These are phyloP conservation scores for Vigna trinervia DNA, from an alignment of 306 rosid species.

Conservation along the genomic window DNA sequence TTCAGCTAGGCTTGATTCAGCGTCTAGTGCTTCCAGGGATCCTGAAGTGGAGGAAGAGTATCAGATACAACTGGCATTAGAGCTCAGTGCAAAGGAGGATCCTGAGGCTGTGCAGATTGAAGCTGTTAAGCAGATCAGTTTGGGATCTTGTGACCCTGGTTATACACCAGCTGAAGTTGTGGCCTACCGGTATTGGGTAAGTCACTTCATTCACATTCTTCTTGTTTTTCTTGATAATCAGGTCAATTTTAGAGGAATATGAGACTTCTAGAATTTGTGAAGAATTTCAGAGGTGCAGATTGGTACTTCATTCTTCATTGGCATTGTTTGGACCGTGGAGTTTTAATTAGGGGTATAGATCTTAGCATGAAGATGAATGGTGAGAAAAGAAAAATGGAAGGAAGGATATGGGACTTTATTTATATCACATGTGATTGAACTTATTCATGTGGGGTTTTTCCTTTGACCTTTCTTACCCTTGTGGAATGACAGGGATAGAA, in stretches of 20 bases:
- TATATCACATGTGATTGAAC: conserved; percentile 41
- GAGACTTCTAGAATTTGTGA: conserved; percentile 33
- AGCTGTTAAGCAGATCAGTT: conserved; percentile 96
- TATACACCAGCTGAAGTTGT: conserved; percentile 91
- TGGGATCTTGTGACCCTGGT: conserved; percentile 84
- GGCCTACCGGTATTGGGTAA: conserved; percentile 96
- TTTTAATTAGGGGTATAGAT: conserved; percentile 30
- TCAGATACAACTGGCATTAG: conserved; percentile 90
- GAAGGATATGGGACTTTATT: conserved; percentile 30
- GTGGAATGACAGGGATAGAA: conserved; percentile 41
- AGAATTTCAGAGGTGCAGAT: conserved; percentile 30
- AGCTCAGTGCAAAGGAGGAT: conserved; percentile 96
- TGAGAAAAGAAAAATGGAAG: conserved; percentile 33
- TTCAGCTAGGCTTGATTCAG: conserved; percentile 66
- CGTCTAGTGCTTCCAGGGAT: conserved; percentile 75
- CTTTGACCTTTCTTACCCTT: conserved; percentile 37
- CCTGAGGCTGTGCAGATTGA: conserved; percentile 99
- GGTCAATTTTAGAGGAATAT: conserved; percentile 36
- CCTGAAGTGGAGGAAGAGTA: conserved; percentile 90
- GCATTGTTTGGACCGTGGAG: conserved; percentile 27
- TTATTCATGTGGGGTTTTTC: conserved; percentile 48
- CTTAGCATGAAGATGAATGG: conserved; percentile 23
- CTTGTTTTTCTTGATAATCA: conserved; percentile 33
- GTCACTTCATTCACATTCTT: conserved; percentile 53
- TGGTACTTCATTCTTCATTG: conserved; percentile 24